Percentiles rank a stretch among this genome's conserved stretches.
Conservation (phyloP, 75 land plant species). For the Chamaecyparis obtusa region DNA sequence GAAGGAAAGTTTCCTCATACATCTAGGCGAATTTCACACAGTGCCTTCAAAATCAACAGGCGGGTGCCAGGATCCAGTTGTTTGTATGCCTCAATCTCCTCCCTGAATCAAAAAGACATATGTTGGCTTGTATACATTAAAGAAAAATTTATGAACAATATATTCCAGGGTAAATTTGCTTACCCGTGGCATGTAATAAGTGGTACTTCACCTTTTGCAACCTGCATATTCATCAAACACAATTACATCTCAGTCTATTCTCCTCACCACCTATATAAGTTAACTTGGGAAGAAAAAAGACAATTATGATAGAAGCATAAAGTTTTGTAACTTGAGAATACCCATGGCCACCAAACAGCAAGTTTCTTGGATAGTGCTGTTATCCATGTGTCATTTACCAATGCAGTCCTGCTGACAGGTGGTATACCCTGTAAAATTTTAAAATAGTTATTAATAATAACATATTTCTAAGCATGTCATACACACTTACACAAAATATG, state of each 20-base stretch:
- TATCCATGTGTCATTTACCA: slow-evolving; percentile 73
- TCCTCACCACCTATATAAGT: not conserved
- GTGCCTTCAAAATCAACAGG: slow-evolving; percentile 72
- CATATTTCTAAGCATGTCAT: not conserved
- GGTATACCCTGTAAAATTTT: slow-evolving; percentile 70
- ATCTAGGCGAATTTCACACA: slow-evolving; percentile 86
- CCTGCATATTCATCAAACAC: slow-evolving; percentile 36
- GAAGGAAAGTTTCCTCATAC: slow-evolving; percentile 28
- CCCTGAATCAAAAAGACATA: slow-evolving; percentile 35
- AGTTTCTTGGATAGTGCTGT: slow-evolving; percentile 72
- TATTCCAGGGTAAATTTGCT: not conserved
- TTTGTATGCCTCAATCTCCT: slow-evolving; percentile 64
- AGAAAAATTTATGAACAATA: not conserved
- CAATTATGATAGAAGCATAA: not conserved
- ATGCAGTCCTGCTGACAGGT: slow-evolving; percentile 50
- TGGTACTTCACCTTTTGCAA: slow-evolving; percentile 87
- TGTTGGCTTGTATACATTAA: not conserved
- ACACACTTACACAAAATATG: not conserved
- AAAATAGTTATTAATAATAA: not conserved
- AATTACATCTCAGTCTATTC: not conserved
- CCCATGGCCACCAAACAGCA: slow-evolving; percentile 85
- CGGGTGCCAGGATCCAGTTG: slow-evolving; percentile 68
- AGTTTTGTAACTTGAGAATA: slow-evolving; percentile 17
- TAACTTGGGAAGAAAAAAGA: not conserved
- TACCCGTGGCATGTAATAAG: slow-evolving; percentile 65